Base-by-base conservation (phyloP, 1,139 yeast species). In the Scheffersomyces cryptocercus region DNA sequence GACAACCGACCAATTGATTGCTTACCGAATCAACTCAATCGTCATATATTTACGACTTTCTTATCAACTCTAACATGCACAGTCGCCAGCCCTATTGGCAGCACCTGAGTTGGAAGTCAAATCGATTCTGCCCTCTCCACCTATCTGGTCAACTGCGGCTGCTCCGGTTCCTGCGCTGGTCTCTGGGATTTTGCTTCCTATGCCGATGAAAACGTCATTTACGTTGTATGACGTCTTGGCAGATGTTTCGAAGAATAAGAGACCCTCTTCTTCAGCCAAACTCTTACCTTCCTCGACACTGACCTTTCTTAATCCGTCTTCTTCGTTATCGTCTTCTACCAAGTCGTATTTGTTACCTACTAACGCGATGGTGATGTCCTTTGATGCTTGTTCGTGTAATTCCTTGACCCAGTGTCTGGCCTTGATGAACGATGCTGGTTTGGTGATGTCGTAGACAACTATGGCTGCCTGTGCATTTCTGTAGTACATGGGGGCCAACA, bases 391-490 rank as follows among this genome's bases (percentile, higher is more conserved):
- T 54, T 95, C 97, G 59, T 89, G 96, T 54, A 93, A 77, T 64
- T 93, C 98, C 60, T 89, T 89, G 46, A 93, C 97, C 99, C 99
- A 93, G 67, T 91, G 97, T 58, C 98, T 85, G n/a, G 98, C 99
- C 67, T 93, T 91, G 59, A 93, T 88, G 58, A 93, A 91, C 15
- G 96, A 86, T n/a, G 96, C 95, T 2, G 98, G 97, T 63, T 93
- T 93, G 37, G 98, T 91, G 52, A 93, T 82, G 61, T 93, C 99
- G 62, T 93, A 93, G 8, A 93, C 98, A 9, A 93, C 97, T 52
- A 93, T 73, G 0, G 99, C 99, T 31, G 97, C 96, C 65, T 93
- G 98, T n/a, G 99, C 98, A 60, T 93, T 93, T 62, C 99, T 81
- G 72, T 93, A 93, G 68, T 93, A 93, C 96, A 93, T 88, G 24